These are phyloP conservation scores for Hypsizygus marmoreus DNA, from an alignment of 768 basidiomycete genomes.

Conservation along the genomic window DNA sequence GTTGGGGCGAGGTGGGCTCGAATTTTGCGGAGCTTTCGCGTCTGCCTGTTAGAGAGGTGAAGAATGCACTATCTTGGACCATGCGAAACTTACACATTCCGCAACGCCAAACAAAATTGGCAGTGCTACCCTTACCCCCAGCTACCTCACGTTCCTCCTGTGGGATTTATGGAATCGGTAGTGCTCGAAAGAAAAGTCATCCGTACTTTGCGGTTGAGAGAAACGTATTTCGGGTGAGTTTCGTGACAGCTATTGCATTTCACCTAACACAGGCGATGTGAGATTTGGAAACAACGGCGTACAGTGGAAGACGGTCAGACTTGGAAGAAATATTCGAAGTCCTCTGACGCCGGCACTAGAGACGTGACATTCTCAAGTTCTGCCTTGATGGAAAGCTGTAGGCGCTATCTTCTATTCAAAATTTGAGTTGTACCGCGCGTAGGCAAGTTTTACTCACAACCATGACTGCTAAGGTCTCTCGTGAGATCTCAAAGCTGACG, in stretches of 20 bases:
- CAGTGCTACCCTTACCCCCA: conserved; percentile 65
- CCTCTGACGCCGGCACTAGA: conserved; percentile 61
- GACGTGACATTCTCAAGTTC: conserved; percentile 79
- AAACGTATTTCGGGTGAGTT: conserved; percentile 68
- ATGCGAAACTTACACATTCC: conserved; percentile 60
- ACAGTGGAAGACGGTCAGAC: conserved; percentile 34
- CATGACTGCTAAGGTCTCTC: conserved; percentile 32
- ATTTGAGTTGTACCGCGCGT: conserved; percentile 13
- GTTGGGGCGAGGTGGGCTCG: conserved; percentile 47
- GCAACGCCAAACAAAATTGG: conserved; percentile 84
- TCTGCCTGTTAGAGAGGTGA: conserved; percentile 48
- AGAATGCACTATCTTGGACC: conserved; percentile 1
- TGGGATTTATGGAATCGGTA: conserved; percentile 1
- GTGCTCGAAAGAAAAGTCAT: conserved; percentile 6
- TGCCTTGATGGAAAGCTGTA: conserved; percentile 73
- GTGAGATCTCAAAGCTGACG: conserved; percentile 4
- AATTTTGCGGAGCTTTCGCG: conserved; percentile 84
- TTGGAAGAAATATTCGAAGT: conserved; percentile 83
- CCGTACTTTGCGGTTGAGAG: conserved; percentile 69
- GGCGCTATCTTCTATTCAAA: conserved; percentile 41
- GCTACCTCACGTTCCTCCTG: conserved; percentile 72
- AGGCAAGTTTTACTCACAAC: conserved; percentile 44
- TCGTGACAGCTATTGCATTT: conserved; percentile 82
- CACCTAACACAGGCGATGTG: conserved; percentile 44
- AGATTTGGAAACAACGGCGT: not conserved